Evolutionary conservation across 495 filamentous ascomycete genomes (phyloP).

Genomic region (Talaromyces ruber): DNA sequence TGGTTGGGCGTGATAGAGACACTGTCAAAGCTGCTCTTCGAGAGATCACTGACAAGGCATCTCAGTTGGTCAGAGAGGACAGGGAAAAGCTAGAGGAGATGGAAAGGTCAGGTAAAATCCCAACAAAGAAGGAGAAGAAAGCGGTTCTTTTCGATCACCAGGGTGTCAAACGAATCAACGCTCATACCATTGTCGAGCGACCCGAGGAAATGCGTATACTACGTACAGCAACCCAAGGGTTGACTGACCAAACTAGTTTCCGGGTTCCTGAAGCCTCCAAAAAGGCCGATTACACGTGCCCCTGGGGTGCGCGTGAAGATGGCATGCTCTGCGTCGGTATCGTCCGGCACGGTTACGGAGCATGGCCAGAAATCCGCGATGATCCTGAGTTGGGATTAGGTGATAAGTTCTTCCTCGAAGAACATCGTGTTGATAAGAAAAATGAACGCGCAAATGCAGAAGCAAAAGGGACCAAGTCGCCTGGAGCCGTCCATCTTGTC

Average conservation of each 20-base stretch:
- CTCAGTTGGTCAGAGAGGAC: slow-evolving; percentile 62
- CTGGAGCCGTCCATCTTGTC: slow-evolving; percentile 92
- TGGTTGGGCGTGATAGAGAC: slow-evolving; percentile 69
- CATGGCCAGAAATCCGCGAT: slow-evolving; percentile 87
- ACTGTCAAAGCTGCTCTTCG: slow-evolving; percentile 62
- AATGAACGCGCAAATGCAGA: slow-evolving; percentile 76
- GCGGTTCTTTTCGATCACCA: slow-evolving; percentile 90
- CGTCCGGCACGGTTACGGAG: slow-evolving; percentile 84
- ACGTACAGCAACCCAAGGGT: slow-evolving; percentile 55
- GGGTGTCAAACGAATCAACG: slow-evolving; percentile 88
- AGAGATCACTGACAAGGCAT: slow-evolving; percentile 65
- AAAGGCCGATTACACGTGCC: slow-evolving; percentile 72
- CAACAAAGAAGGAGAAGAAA: slow-evolving; percentile 94
- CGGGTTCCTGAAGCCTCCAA: slow-evolving; percentile 88
- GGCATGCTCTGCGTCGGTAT: slow-evolving; percentile 96
- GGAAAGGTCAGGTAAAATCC: slow-evolving; percentile 61
- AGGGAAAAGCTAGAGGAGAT: slow-evolving; percentile 46
- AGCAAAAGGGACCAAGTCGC: slow-evolving; percentile 69
- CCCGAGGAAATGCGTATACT: slow-evolving; percentile 81
- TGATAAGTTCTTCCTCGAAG: slow-evolving; percentile 95
- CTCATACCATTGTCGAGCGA: slow-evolving; percentile 84
- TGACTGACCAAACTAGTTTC: slow-evolving; percentile 64
- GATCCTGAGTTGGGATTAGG: slow-evolving; percentile 77
- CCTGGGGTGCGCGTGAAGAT: slow-evolving; percentile 89
- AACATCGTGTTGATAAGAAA: slow-evolving; percentile 96